Evolutionary conservation across 345 rosid species (phyloP), one percentile per base, ranked within the genome.

Genomic region (Dimocarpus longan): DNA sequence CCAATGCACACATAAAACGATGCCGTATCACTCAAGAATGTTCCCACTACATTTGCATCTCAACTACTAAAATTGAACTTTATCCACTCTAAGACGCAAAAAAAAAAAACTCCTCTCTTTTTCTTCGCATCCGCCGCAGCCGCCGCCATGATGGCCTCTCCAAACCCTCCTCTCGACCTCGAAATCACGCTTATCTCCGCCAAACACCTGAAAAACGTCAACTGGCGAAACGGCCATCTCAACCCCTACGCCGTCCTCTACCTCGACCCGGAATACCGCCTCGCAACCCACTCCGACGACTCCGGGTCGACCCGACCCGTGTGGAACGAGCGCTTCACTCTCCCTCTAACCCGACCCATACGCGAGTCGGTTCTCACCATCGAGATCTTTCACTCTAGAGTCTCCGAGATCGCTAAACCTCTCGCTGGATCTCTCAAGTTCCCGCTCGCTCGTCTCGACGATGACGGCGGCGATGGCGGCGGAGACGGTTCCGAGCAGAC

Each of bases 151-250:
- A 88, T 89, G 91, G 82, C 91, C 8, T 73, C 87, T 10, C 67
- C 83, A 19, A 83, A 80, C 32, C 81, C 79, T 28, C 81, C 77
- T 26, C 78, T 80, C 52, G 88, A 88, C 74, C 70, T 91, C 8
- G 73, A 88, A 39, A 72, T 89, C 21, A 84, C 87, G 43, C 68
- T 88, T 54, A 76, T 85, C 57, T 88, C 90, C 3, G 91, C 90
- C 2, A 89, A 91, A 74, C 86, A 91, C 70, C 87, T 91, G 24
- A 89, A 91, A 75, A 91, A 91, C 62, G 90, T 91, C 8, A 91
- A 91, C 78, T 89, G 95, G 95, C 85, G 95, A 70, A 76, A 87
- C 81, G 95, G 95, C 12, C 81, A 83, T 8, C 79, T 89, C 74
- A 84, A 78, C 71, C 93, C 94, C 6, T 89, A 88, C 84, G 93